Evolutionary conservation across 2,329 filamentous ascomycete species (phyloP).

Genomic region (Colletotrichum sp.): DNA sequence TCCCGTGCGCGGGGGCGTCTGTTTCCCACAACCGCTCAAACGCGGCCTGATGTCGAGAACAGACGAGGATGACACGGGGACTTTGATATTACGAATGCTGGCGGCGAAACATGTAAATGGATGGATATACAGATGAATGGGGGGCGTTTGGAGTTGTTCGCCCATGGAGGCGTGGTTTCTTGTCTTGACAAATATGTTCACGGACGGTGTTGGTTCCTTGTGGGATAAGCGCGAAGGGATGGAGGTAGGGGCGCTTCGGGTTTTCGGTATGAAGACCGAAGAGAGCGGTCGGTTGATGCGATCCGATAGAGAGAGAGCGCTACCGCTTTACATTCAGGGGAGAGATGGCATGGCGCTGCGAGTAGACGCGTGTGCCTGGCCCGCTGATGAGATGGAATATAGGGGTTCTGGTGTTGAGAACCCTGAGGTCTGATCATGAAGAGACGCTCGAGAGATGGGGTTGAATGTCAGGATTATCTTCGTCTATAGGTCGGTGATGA

Average conservation of each 20-base stretch:
- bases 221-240: background rate
- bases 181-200: background rate
- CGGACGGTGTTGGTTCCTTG: background rate
- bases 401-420: background rate
- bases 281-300: background rate
- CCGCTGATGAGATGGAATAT: background rate
- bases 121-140: background rate
- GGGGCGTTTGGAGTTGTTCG: background rate
- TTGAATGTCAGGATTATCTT: background rate
- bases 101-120: background rate
- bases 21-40: background rate
- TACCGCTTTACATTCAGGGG: no score
- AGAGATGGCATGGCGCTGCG: no score
- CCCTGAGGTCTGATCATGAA: background rate
- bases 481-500: background rate
- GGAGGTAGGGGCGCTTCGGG: background rate
- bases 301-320: background rate
- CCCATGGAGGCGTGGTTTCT: background rate
- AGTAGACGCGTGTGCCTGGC: background rate
- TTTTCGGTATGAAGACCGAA: background rate
- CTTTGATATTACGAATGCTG: background rate
- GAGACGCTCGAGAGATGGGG: rapidly evolving
- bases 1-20: background rate
- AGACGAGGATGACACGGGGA: background rate
- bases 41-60: background rate